phyloP scores from a whole-genome alignment of 257 asterid species.

The Solanum microdontum region DNA sequence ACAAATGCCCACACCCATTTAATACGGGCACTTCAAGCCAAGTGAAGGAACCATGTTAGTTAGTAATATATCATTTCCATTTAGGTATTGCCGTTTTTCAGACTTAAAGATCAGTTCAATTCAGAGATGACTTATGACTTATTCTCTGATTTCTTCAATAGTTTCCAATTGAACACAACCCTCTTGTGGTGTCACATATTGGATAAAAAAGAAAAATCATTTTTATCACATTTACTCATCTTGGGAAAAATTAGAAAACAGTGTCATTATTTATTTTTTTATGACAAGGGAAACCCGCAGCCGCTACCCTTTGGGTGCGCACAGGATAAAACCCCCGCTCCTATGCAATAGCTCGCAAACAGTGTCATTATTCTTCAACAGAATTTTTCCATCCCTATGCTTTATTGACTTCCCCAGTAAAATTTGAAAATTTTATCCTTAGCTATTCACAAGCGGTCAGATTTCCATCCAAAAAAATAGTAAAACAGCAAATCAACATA shows the following conservation, averaged over 20 bases:
- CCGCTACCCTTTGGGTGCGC: too few relatives aligned
- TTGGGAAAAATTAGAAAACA: background rate
- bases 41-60: background rate
- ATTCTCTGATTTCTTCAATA: background rate
- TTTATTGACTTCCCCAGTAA: background rate
- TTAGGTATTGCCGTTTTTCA: background rate
- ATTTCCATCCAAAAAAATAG: background rate
- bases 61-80: background rate
- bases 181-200: background rate
- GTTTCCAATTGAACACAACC: background rate
- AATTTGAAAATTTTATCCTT: background rate
- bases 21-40: background rate
- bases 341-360: too few relatives aligned
- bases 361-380: background rate
- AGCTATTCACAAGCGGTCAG: background rate
- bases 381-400: background rate
- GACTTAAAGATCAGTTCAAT: background rate
- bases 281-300: too few relatives aligned
- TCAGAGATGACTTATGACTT: background rate
- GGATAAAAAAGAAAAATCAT: background rate
- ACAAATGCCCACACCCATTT: background rate
- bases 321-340: too few relatives aligned
- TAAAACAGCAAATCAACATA: background rate
- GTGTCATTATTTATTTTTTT: background rate
- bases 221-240: background rate